Evolutionary conservation across 352 stramenopile genomes (phyloP).

Genomic region (Phytophthora pini): DNA sequence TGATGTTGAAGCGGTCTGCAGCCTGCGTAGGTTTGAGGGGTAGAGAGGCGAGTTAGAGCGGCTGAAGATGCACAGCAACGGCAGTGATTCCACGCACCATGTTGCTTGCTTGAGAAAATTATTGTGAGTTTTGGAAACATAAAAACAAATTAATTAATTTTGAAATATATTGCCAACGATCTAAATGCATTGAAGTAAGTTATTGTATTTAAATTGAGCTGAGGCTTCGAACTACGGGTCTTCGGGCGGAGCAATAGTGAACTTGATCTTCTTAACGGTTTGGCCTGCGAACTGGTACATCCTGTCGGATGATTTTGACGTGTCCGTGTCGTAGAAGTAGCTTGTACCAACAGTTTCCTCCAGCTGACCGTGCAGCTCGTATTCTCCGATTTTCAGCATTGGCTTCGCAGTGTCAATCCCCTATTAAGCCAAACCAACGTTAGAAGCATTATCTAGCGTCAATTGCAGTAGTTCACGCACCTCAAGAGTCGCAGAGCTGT

Average conservation of each 20-base stretch:
- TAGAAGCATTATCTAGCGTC: background rate
- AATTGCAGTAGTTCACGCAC: constrained; percentile 25
- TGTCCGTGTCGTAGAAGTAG: constrained; percentile 82
- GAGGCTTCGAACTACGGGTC: constrained; percentile 20
- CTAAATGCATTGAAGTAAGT: constrained; percentile 11
- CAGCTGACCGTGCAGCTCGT: constrained; percentile 66
- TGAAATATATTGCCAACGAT: no score
- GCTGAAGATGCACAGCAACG: background rate
- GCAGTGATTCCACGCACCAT: constrained; percentile 31
- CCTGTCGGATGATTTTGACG: constrained; percentile 41
- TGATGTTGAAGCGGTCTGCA: constrained; percentile 91
- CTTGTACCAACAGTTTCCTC: constrained; percentile 83
- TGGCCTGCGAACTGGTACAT: constrained; percentile 70
- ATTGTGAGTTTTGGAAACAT: background rate
- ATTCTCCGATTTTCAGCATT: constrained; percentile 76
- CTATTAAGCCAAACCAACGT: constrained; percentile 29
- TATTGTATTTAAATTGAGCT: no score
- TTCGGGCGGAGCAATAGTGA: constrained; percentile 77
- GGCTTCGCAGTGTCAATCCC: constrained; percentile 74
- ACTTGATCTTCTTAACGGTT: constrained; percentile 83
- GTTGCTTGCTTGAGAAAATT: background rate
- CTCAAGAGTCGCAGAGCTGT: constrained; percentile 66
- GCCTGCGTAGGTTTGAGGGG: constrained; percentile 45
- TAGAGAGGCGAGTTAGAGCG: constrained; percentile 13
- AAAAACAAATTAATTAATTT: no score